A percentile compares a stretch with the other conserved stretches of the same genome.
Evolutionary conservation across 768 basidiomycete species (phyloP).

Genomic region (Daedalea quercina): DNA sequence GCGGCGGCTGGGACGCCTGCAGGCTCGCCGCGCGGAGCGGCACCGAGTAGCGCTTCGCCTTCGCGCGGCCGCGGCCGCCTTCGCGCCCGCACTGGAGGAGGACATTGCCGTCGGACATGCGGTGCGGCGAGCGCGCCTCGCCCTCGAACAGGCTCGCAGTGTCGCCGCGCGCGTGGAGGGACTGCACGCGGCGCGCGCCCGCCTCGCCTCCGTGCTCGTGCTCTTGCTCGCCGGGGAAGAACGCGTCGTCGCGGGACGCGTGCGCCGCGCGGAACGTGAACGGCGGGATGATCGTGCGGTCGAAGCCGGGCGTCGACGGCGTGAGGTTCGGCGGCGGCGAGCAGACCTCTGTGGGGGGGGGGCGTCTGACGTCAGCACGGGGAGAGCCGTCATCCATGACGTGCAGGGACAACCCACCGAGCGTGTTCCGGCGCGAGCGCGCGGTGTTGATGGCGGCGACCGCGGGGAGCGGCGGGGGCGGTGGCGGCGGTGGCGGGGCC

Average conservation of each 20-base stretch:
- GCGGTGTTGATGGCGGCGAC: background rate
- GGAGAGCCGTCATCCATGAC: background rate
- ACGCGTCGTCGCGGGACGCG: slow-evolving; percentile 4
- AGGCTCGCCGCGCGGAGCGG: background rate
- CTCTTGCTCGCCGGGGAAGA: background rate
- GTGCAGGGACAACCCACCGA: slow-evolving; percentile 1
- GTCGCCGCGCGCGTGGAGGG: slow-evolving; percentile 16
- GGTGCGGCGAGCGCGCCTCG: background rate
- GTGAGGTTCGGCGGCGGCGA: slow-evolving; percentile 1
- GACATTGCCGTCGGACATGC: background rate
- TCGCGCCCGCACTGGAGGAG: no score
- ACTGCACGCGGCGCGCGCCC: slow-evolving; percentile 16
- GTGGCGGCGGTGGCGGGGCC: slow-evolving; percentile 5
- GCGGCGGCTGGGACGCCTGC: background rate
- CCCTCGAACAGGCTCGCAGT: background rate
- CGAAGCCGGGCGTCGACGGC: slow-evolving; percentile 6
- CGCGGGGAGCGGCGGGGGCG: no score
- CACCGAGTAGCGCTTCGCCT: slow-evolving; percentile 11
- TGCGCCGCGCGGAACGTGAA: slow-evolving; percentile 10
- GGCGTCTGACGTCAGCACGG: no score
- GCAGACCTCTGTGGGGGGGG: background rate
- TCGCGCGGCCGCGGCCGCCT: background rate
- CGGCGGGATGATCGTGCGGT: slow-evolving; percentile 14
- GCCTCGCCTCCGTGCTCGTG: background rate
- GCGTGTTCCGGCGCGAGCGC: background rate